Evolutionary conservation across 805 yeast species (phyloP), one percentile per base, ranked within the genome.

Genomic region (Candida tammaniensis): DNA sequence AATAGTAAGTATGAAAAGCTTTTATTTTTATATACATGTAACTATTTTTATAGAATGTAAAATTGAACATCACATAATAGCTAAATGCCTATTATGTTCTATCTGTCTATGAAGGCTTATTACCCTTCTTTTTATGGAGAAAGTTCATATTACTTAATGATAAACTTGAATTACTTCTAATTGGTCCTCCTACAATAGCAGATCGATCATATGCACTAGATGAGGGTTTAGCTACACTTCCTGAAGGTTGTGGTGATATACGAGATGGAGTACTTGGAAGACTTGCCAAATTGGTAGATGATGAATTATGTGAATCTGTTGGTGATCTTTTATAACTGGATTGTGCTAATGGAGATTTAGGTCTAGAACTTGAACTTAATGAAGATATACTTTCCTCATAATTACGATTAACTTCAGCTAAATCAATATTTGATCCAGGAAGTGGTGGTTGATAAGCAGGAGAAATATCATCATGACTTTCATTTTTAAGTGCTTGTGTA

Each of bases 371-470:
- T n/a, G 32, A 25, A n/a, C 12, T 6, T 12, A 23, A 28, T n/a
- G 20, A 17, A 10, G 23, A 16, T 20, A 29, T 27, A 30, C 31
- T 23, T 25, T 52, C 61, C 28, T 62, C 70, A 26, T 48, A 52
- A 14, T 54, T 47, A 23, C 49, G 47, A 39, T 54, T 56, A 20
- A 52, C 49, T 31, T 63, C 68, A 4, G 42, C 45, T 13, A 64
- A 39, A 35, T 61, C 57, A 18, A 64, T 54, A 32, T 54, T 47
- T 2, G 76, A 66, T 2, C 68, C 70, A 3, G 67, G 68, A 11
- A 59, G 46, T 3, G 76, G 75, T 5, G 78, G 80, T 42, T 64
- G 70, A 55, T 87, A 88, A 2, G 74, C 72, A 0, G 97, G 97
- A 2, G 96, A 80, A 17, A 82, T 59, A 33, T 74, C 77, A 14